A percentile compares a stretch with the other conserved stretches of the same genome.
Conservation (phyloP, 2,329 filamentous ascomycete species). For the Neurospora crassa region DNA sequence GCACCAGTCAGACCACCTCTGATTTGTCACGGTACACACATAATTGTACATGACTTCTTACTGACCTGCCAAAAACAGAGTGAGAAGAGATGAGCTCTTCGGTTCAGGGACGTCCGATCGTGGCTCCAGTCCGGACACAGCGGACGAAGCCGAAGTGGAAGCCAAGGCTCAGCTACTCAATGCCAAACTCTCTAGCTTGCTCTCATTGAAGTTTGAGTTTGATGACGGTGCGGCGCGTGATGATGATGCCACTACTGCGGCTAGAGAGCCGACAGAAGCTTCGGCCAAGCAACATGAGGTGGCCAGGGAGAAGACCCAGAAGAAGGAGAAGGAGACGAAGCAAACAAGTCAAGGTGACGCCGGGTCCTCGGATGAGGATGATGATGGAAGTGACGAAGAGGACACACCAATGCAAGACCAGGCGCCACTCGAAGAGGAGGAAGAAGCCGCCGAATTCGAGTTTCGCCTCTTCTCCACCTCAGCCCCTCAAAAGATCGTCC, state of each 20-base stretch:
- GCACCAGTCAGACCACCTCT: neutral
- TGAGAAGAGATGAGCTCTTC: slow-evolving; percentile 45
- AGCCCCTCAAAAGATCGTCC: slow-evolving; percentile 35
- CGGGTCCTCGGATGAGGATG: neutral
- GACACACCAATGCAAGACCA: slow-evolving; percentile 15
- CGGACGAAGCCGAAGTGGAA: slow-evolving; percentile 29
- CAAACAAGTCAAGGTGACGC: slow-evolving; percentile 1
- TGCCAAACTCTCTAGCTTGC: slow-evolving; percentile 36
- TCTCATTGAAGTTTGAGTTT: slow-evolving; percentile 29
- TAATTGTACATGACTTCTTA: neutral
- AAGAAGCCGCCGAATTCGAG: slow-evolving; percentile 32
- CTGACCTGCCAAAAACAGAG: slow-evolving; percentile 25
- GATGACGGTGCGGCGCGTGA: neutral
- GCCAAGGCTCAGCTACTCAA: slow-evolving; percentile 29
- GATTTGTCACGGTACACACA: neutral
- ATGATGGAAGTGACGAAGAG: neutral
- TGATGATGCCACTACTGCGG: neutral
- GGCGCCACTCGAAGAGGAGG: slow-evolving; percentile 11
- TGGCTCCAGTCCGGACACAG: slow-evolving; percentile 18
- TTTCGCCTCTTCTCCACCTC: slow-evolving; percentile 48
- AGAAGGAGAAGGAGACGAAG: slow-evolving; percentile 17
- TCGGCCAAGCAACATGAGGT: neutral
- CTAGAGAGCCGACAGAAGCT: neutral
- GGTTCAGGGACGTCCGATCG: slow-evolving; percentile 25
- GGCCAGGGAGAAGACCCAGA: slow-evolving; percentile 9